phyloP scores from a whole-genome alignment of 176 grass and related monocot species.

The Poa annua region DNA sequence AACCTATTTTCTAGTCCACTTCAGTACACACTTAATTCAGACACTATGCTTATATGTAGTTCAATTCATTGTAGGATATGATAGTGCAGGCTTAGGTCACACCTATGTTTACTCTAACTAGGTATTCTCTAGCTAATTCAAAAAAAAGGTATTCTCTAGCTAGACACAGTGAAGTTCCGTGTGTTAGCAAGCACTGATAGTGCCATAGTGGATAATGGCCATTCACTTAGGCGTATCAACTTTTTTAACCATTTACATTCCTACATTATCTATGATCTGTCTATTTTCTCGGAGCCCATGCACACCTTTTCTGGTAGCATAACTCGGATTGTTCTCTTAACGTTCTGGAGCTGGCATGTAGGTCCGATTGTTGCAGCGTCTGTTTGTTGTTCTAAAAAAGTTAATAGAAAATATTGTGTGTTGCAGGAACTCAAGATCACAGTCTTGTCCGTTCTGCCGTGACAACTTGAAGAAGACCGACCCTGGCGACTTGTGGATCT shows the following conservation, averaged over 20 bases:
- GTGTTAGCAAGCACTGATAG: constrained; percentile 24
- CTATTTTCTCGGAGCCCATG: constrained; percentile 20
- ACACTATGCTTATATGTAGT: constrained; percentile 7
- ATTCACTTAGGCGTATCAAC: constrained; percentile 29
- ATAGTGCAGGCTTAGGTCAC: background rate
- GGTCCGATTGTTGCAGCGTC: background rate
- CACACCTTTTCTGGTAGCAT: background rate
- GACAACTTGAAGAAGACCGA: constrained; percentile 69
- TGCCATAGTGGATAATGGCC: background rate
- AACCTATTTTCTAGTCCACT: constrained; percentile 11
- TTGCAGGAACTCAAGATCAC: constrained; percentile 72
- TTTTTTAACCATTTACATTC: background rate
- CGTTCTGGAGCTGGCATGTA: background rate
- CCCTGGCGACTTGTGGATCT: constrained; percentile 70
- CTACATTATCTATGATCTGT: background rate
- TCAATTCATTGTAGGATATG: constrained; percentile 8
- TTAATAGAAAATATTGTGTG: constrained; percentile 27
- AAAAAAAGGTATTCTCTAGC: constrained; percentile 37
- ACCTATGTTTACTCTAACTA: constrained; percentile 12
- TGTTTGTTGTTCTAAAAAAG: background rate
- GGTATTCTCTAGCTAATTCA: constrained; percentile 34
- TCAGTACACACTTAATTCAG: background rate
- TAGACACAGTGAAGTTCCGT: constrained; percentile 17
- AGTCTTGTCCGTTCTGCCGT: constrained; percentile 80
- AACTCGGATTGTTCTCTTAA: background rate